These are phyloP conservation scores for Fusarium verrucosum DNA, from an alignment of 2,329 filamentous ascomycete species.

Conservation along the genomic window DNA sequence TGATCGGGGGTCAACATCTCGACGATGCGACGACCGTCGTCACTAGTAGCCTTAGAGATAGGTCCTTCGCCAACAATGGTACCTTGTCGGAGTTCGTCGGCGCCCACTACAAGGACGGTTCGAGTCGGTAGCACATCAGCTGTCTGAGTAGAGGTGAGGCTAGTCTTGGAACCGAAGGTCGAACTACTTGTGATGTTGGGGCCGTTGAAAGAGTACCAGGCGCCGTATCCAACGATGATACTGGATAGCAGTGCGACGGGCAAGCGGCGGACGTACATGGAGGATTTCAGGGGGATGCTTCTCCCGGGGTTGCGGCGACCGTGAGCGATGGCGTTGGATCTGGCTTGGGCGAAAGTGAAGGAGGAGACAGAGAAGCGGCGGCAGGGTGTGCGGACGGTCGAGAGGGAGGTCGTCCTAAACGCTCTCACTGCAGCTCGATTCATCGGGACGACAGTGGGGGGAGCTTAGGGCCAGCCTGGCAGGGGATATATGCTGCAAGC, in stretches of 20 bases:
- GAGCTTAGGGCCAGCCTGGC: conserved; percentile 27
- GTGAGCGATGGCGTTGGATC: conserved; percentile 59
- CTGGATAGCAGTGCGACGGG: conserved; percentile 73
- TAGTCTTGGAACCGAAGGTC: conserved; percentile 49
- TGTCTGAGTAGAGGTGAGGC: conserved; percentile 54
- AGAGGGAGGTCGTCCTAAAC: conserved; percentile 73
- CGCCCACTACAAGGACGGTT: conserved; percentile 86
- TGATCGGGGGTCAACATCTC: conserved; percentile 98
- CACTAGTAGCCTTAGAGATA: conserved; percentile 86
- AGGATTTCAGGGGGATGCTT: conserved; percentile 66
- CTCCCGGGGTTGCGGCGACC: conserved; percentile 44
- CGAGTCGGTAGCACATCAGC: conserved; percentile 59
- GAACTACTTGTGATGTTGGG: conserved; percentile 48
- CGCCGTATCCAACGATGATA: conserved; percentile 75
- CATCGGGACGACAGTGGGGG: conserved; percentile 62
- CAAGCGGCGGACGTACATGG: conserved; percentile 79
- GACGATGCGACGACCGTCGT: conserved; percentile 83
- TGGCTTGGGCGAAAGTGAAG: conserved; percentile 67
- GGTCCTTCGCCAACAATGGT: conserved; percentile 86
- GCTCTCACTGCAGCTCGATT: conserved; percentile 76
- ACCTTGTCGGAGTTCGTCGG: conserved; percentile 89
- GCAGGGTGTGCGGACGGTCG: conserved; percentile 61
- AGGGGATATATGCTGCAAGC: background rate
- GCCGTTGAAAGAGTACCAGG: conserved; percentile 75
- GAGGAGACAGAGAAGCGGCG: conserved; percentile 56